Evolutionary conservation across 2,329 filamentous ascomycete genomes (phyloP).

Genomic region (Teratosphaeria viscida): DNA sequence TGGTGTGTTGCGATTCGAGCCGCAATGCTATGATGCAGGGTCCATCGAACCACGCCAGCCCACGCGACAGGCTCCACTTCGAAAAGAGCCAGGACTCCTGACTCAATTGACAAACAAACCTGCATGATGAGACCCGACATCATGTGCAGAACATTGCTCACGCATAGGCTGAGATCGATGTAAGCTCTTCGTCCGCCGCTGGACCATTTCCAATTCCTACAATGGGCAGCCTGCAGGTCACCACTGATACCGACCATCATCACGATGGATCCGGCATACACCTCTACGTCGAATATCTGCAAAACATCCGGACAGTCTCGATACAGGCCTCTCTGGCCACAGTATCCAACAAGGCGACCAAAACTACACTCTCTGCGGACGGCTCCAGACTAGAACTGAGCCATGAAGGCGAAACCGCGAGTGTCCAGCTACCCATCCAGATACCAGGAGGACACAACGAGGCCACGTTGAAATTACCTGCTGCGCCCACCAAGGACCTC

Average conservation of each 20-base stretch:
- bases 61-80: background rate
- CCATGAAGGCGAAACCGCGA: conserved; percentile 36
- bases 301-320: conserved; percentile 50
- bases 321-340: conserved; percentile 44
- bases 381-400: conserved; percentile 33
- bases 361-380: conserved; percentile 35
- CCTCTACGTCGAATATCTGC: conserved; percentile 50
- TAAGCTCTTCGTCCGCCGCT: background rate
- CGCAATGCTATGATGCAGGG: background rate
- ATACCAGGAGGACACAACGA: conserved; percentile 29
- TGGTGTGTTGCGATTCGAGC: background rate
- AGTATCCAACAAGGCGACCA: conserved; percentile 32
- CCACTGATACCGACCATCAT: background rate
- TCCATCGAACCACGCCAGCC: background rate
- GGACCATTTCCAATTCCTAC: background rate
- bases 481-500: conserved; percentile 38
- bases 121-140: background rate
- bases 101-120: background rate
- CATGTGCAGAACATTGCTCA: background rate
- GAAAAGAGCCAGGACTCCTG: background rate
- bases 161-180: background rate
- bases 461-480: conserved; percentile 41
- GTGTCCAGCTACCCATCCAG: conserved; percentile 37
- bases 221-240: background rate
- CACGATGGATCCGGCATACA: conserved; percentile 19